These are phyloP conservation scores for Haplosporangium sp. DNA, from an alignment of 371 early-diverging fungal genomes.

Conservation along the genomic window DNA sequence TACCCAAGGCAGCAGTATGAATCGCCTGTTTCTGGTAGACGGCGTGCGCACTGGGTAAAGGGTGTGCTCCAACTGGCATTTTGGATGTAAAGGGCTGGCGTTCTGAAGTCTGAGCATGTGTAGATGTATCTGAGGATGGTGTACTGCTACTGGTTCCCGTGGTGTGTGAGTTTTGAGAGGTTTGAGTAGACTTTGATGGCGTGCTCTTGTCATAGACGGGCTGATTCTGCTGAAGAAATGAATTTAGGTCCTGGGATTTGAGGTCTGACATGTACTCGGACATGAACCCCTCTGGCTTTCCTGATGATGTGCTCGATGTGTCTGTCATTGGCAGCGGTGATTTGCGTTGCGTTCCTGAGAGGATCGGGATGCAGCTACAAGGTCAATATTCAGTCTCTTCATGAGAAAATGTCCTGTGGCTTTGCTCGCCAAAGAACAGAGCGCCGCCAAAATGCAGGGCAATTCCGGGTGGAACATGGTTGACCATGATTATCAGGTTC, in stretches of 20 bases:
- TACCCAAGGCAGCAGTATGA: conserved; percentile 60
- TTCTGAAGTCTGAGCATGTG: background rate
- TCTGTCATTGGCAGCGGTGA: too few relatives aligned
- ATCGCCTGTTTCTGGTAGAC: conserved; percentile 62
- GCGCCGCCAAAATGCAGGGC: too few relatives aligned
- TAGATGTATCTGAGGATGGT: background rate
- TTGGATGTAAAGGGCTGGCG: conserved; percentile 7
- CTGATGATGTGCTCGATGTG: conserved; percentile 14
- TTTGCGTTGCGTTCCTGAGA: too few relatives aligned
- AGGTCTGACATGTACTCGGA: conserved; percentile 52
- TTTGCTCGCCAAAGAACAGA: too few relatives aligned
- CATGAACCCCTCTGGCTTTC: conserved; percentile 41
- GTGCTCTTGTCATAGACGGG: conserved; percentile 28
- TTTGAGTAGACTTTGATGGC: background rate
- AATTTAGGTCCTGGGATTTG: conserved; percentile 37
- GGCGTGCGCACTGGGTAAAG: conserved; percentile 17
- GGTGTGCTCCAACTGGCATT: conserved; percentile 16
- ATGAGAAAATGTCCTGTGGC: too few relatives aligned
- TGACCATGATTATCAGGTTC: too few relatives aligned
- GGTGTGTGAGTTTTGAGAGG: background rate
- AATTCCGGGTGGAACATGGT: too few relatives aligned
- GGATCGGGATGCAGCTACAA: too few relatives aligned
- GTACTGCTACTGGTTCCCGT: background rate
- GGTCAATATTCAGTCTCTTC: too few relatives aligned
- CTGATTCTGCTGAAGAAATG: conserved; percentile 50